These are phyloP conservation scores for Stachybotrys chlorohalonatus DNA, from an alignment of 2,329 filamentous ascomycete genomes.

Conservation along the genomic window DNA sequence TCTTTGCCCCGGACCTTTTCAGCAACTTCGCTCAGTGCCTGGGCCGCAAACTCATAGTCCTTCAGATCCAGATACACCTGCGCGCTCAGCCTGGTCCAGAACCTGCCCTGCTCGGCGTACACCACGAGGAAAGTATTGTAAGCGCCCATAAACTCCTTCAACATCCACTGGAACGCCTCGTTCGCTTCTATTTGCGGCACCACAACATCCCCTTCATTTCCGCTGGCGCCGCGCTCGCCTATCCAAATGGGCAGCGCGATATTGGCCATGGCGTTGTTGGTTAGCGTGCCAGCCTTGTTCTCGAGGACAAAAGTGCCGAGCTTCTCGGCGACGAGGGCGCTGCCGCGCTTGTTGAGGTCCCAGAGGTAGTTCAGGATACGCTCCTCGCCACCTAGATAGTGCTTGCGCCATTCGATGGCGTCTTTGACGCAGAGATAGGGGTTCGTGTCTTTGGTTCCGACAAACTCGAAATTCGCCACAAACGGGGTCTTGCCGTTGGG, in stretches of 20 bases:
- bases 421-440: slow-evolving; percentile 65
- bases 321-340: slow-evolving; percentile 45
- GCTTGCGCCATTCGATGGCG: slow-evolving; percentile 60
- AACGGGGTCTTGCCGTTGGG: slow-evolving; percentile 46
- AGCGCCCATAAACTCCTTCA: slow-evolving; percentile 41
- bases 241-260: slow-evolving; percentile 58
- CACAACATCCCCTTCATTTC: slow-evolving; percentile 16
- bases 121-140: slow-evolving; percentile 64
- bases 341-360: slow-evolving; percentile 55
- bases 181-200: slow-evolving; percentile 20
- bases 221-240: slow-evolving; percentile 12
- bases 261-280: slow-evolving; percentile 62
- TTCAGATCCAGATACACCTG: slow-evolving; percentile 75
- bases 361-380: slow-evolving; percentile 56
- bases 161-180: slow-evolving; percentile 48
- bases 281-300: slow-evolving; percentile 51
- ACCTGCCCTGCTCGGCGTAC: slow-evolving; percentile 48
- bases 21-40: slow-evolving; percentile 42
- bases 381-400: slow-evolving; percentile 65
- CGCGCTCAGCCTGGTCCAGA: slow-evolving; percentile 67
- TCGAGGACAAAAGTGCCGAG: slow-evolving; percentile 67
- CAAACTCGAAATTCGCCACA: slow-evolving; percentile 63
- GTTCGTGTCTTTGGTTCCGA: slow-evolving; percentile 65
- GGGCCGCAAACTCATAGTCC: slow-evolving; percentile 67
- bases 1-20: slow-evolving; percentile 28